These are phyloP conservation scores for Suhomyces panamericanus DNA, from an alignment of 1,139 yeast genomes.

Conservation along the genomic window DNA sequence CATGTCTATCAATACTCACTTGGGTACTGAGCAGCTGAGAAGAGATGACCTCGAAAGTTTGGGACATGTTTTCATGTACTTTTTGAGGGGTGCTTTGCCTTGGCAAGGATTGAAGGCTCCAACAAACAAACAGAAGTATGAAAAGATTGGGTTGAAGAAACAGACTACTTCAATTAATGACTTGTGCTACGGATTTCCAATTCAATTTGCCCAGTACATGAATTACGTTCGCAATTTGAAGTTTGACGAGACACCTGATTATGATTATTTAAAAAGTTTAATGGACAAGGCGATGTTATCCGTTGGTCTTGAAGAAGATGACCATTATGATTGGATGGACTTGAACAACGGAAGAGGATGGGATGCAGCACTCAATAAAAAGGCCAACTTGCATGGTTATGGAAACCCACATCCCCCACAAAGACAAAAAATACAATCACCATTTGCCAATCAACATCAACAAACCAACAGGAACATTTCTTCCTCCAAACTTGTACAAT, in stretches of 20 bases:
- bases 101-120: constrained; percentile 69
- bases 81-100: constrained; percentile 55
- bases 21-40: constrained; percentile 65
- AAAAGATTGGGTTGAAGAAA: constrained; percentile 78
- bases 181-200: constrained; percentile 67
- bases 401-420: constrained; percentile 68
- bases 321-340: constrained; percentile 84
- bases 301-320: constrained; percentile 41
- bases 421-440: constrained; percentile 31
- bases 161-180: constrained; percentile 70
- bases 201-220: constrained; percentile 76
- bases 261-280: constrained; percentile 46
- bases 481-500: constrained; percentile 12
- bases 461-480: constrained; percentile 12
- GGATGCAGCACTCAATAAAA: constrained; percentile 77
- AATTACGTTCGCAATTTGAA: constrained; percentile 68
- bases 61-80: constrained; percentile 66
- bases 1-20: constrained; percentile 65
- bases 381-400: constrained; percentile 79
- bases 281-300: constrained; percentile 46
- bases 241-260: constrained; percentile 79
- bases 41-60: constrained; percentile 62
- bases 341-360: constrained; percentile 79
- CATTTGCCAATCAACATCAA: constrained; percentile 8
- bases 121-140: constrained; percentile 78